Base-by-base conservation (phyloP, 2,329 filamentous ascomycete species). In the Graphiopsis chlorocephala region DNA sequence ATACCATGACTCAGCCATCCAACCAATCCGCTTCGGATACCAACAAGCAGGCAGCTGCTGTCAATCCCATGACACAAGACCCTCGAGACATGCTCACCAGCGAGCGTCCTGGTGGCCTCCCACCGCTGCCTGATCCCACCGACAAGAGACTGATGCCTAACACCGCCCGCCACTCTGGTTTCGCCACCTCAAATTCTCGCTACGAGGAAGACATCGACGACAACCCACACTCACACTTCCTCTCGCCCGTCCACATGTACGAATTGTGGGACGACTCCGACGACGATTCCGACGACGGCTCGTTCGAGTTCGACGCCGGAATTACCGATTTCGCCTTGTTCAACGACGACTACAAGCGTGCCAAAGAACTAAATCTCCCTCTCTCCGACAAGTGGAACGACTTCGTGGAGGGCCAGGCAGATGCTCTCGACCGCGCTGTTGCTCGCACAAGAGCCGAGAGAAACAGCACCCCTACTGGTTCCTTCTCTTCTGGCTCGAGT, bases 261-360 rank as follows among this genome's bases (percentile, higher is more conserved):
- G 70, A 73, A 59, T 69, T 71, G 64, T 74, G 72, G 71, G 67
- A 68, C 52, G 70, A 71, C 38, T 69, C 71, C 29, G 68, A 66
- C 53, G 69, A 71, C 58, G 68, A 67, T 52, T 53, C 50, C 17
- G 68, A 71, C 38, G 61, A 64, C 45, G 72, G 70, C 38, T 67
- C 64, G n/a, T 69, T 71, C 2, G 68, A 72, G 23, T 61, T 74
- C 59, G 72, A 71, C 45, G 73, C 73, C 20, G 74, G 72, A 59
- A 75, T 75, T 50, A 75, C 69, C 42, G 74, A 76, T 66, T 76
- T 75, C 53, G 71, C 72, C 10, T 71, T 74, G 48, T 75, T 75
- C 69, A 65, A 71, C 64, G 48, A 66, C 47, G 73, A 75, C 58
- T 57, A 69, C 53, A 69, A 69, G 10, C 67, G 63, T 42, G 72